Evolutionary conservation across 2,329 filamentous ascomycete species (phyloP).

Genomic region (Calonectria ilicicola): DNA sequence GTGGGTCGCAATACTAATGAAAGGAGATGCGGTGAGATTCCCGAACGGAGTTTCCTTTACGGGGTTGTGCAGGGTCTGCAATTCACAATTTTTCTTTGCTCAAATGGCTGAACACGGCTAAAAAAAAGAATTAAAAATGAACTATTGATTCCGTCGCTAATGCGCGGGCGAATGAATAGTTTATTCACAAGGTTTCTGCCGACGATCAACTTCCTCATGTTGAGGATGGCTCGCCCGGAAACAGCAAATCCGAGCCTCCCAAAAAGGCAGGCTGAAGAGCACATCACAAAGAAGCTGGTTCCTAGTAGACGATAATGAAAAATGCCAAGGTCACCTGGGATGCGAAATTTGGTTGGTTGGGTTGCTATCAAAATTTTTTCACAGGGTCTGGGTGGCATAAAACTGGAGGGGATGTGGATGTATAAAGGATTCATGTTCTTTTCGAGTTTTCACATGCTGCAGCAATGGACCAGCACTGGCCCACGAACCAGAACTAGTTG

Average conservation of each 20-base stretch:
- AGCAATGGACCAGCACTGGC: neutral
- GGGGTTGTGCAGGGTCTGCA: neutral
- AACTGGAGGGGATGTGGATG: slow-evolving; percentile 2
- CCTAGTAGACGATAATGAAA: neutral
- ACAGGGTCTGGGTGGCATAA: neutral
- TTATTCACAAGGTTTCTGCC: neutral
- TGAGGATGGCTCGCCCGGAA: neutral
- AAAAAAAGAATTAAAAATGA: too few relatives aligned
- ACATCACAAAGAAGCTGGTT: neutral
- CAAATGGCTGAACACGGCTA: neutral
- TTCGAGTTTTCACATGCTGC: slow-evolving; percentile 1
- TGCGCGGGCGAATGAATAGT: neutral
- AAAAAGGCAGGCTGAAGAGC: neutral
- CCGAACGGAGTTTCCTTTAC: neutral
- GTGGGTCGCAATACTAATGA: slow-evolving; percentile 2
- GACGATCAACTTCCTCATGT: neutral
- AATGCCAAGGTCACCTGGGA: neutral
- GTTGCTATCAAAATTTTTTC: neutral
- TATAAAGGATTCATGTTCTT: neutral
- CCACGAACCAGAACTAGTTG: neutral
- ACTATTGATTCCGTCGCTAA: neutral
- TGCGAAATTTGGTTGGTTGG: neutral
- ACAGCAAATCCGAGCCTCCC: neutral
- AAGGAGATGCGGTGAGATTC: slow-evolving; percentile 14
- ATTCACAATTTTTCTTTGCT: neutral